These are phyloP conservation scores for Kodamaea alishanica DNA, from an alignment of 1,139 yeast genomes.

Conservation along the genomic window DNA sequence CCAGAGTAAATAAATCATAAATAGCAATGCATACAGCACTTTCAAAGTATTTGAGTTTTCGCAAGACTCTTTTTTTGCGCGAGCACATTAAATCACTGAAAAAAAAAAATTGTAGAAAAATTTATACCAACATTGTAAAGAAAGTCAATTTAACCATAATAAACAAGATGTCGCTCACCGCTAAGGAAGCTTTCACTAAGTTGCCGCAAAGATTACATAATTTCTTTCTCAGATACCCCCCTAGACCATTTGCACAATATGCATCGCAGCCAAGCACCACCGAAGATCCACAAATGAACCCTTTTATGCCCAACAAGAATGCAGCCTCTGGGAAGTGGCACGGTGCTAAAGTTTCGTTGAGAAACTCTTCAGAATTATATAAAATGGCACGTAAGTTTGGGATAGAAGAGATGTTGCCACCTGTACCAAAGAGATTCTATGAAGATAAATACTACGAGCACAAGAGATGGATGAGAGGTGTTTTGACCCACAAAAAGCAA, in stretches of 20 bases:
- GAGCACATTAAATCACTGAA: not conserved
- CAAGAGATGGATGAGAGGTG: slow-evolving; percentile 76
- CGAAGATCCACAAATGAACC: slow-evolving; percentile 71
- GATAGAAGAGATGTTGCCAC: slow-evolving; percentile 73
- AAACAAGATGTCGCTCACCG: slow-evolving; percentile 19
- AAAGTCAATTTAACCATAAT: not conserved
- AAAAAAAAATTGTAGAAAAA: not conserved
- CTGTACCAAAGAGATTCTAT: slow-evolving; percentile 69
- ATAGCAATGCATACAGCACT: not conserved
- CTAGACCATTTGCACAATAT: slow-evolving; percentile 71
- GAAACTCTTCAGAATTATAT: slow-evolving; percentile 82
- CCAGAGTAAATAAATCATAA: slow-evolving; percentile 26
- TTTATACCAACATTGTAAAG: not conserved
- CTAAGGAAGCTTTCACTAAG: slow-evolving; percentile 46
- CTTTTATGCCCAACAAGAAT: slow-evolving; percentile 82
- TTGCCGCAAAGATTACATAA: slow-evolving; percentile 71
- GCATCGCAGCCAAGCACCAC: slow-evolving; percentile 62
- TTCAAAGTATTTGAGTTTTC: not conserved
- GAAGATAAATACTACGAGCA: slow-evolving; percentile 71
- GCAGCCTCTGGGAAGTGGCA: slow-evolving; percentile 77
- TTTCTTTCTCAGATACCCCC: slow-evolving; percentile 83
- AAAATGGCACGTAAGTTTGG: slow-evolving; percentile 84
- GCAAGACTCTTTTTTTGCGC: too few relatives aligned
- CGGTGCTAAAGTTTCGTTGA: slow-evolving; percentile 72
- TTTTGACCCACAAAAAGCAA: slow-evolving; percentile 72